phyloP scores from a whole-genome alignment of 2,329 filamentous ascomycete species.

The Fusarium tjaetaba region DNA sequence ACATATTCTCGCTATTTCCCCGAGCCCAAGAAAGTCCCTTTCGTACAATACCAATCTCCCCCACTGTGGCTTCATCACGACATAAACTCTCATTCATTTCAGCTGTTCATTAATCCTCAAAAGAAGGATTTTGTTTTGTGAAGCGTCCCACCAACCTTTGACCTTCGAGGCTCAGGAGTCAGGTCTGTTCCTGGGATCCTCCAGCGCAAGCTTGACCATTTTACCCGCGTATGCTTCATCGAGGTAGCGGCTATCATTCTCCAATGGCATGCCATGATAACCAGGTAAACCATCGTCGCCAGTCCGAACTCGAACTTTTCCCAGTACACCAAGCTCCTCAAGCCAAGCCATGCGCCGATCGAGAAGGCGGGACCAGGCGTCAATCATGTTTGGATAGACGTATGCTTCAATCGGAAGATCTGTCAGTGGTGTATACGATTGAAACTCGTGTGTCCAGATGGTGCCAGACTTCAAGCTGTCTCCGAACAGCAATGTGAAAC shows the following conservation, averaged over 20 bases:
- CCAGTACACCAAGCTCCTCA: fast-evolving
- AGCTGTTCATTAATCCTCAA: not conserved
- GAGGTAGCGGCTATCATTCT: not conserved
- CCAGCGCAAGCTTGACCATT: not conserved
- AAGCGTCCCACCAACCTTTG: not conserved
- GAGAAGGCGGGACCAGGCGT: fast-evolving
- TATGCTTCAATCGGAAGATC: fast-evolving
- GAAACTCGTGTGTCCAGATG: not conserved
- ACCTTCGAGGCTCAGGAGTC: fast-evolving
- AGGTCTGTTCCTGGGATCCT: not conserved
- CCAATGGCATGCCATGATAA: not conserved
- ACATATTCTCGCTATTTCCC: fast-evolving
- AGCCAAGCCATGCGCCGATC: not conserved
- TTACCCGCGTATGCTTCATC: fast-evolving
- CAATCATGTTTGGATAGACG: fast-evolving
- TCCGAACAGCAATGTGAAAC: not conserved
- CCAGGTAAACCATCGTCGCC: fast-evolving
- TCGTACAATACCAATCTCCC: fast-evolving
- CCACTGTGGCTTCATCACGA: too few species aligned
- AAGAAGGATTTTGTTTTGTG: not conserved
- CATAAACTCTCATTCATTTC: fast-evolving
- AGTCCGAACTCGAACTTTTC: fast-evolving
- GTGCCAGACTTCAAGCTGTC: fast-evolving
- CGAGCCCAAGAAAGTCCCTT: not conserved
- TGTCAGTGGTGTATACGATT: fast-evolving